Percentiles rank a stretch among this genome's conserved stretches.
These are phyloP conservation scores for Neckera pumila DNA, from an alignment of 225 moss, liverwort and hornwort genomes.

Conservation along the genomic window DNA sequence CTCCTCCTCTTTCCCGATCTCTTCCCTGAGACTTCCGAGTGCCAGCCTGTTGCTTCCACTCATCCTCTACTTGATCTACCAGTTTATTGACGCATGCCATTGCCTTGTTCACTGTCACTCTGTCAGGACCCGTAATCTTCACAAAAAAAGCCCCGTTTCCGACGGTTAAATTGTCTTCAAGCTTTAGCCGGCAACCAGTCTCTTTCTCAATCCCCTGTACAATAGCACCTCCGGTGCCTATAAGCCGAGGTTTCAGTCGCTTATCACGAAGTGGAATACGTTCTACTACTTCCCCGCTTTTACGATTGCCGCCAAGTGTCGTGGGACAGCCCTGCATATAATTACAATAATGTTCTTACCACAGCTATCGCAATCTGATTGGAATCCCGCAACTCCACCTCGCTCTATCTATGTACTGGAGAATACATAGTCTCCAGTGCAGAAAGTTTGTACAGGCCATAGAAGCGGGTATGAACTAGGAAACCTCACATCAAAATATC, in stretches of 20 bases:
- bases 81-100: slow-evolving; percentile 73
- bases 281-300: slow-evolving; percentile 83
- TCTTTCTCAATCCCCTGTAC: slow-evolving; percentile 98
- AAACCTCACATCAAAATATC: neutral
- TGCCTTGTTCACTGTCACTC: slow-evolving; percentile 69
- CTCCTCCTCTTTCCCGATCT: slow-evolving; percentile 42
- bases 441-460: neutral
- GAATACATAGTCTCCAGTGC: neutral
- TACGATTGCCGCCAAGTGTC: slow-evolving; percentile 95
- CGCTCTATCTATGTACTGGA: neutral
- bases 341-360: neutral
- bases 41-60: slow-evolving; percentile 80
- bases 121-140: slow-evolving; percentile 88
- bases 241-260: slow-evolving; percentile 87
- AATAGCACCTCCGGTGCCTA: slow-evolving; percentile 88
- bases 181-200: slow-evolving; percentile 85
- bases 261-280: slow-evolving; percentile 88
- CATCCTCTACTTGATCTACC: slow-evolving; percentile 95
- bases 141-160: slow-evolving; percentile 88
- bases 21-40: slow-evolving; percentile 58
- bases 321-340: slow-evolving; percentile 91
- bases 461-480: neutral
- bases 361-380: neutral
- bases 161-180: slow-evolving; percentile 76
- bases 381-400: neutral